Conservation (phyloP, 202 grass and related monocot genomes). For the Panicum virgatum region DNA sequence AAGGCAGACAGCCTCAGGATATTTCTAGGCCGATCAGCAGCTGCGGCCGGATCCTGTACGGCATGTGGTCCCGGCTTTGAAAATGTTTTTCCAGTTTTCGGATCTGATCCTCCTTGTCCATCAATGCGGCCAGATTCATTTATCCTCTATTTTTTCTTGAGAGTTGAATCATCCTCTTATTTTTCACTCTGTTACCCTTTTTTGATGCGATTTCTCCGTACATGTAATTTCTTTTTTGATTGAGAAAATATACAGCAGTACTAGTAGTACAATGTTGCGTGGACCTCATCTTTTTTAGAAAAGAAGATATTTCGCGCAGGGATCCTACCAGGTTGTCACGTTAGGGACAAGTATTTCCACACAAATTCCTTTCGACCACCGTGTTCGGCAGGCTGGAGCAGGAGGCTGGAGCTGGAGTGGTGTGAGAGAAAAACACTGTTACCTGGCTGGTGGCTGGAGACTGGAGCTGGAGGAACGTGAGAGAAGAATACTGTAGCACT, state of each 20-base stretch:
- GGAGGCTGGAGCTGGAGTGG: no score
- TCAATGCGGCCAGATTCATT: not conserved
- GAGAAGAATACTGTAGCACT: no score
- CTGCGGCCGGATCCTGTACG: constrained; percentile 6
- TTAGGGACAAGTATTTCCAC: not conserved
- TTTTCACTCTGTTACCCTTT: not conserved
- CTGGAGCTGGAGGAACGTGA: no score
- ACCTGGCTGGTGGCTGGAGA: no score
- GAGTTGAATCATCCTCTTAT: not conserved
- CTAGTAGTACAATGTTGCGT: not conserved
- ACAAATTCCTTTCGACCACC: not conserved
- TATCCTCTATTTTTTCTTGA: not conserved
- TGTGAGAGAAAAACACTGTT: no score
- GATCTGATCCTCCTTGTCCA: not conserved
- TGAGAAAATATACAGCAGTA: not conserved
- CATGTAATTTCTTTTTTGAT: not conserved
- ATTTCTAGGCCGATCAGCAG: constrained; percentile 27
- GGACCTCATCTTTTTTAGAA: not conserved
- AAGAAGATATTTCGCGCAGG: not conserved
- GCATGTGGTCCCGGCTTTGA: not conserved
- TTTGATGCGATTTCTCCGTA: not conserved
- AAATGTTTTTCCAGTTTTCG: not conserved
- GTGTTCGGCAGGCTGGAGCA: no score
- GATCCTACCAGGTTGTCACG: not conserved
- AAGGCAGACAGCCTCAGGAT: not conserved